A percentile compares a stretch with the other conserved stretches of the same genome.
Conservation (phyloP, 2,329 filamentous ascomycete genomes). For the Chaetoscypha palmicola region DNA sequence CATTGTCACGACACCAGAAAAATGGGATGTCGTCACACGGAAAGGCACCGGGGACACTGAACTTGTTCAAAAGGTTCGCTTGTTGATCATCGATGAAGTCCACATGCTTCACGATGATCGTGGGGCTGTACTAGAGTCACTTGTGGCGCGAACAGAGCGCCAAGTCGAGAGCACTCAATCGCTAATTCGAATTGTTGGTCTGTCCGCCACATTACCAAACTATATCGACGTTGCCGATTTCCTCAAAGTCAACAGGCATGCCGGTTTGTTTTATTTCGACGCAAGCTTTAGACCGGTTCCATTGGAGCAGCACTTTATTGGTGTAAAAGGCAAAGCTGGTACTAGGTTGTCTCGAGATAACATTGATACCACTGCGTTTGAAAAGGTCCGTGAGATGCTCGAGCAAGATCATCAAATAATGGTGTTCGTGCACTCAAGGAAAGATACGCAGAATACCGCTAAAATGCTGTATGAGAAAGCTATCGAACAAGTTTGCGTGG, state of each 20-base stretch:
- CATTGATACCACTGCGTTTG: slow-evolving; percentile 77
- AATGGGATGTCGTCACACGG: slow-evolving; percentile 97
- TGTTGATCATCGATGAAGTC: slow-evolving; percentile 97
- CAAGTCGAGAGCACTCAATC: slow-evolving; percentile 98
- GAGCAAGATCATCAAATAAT: slow-evolving; percentile 91
- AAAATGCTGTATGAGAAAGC: slow-evolving; percentile 83
- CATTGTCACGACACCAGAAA: slow-evolving; percentile 96
- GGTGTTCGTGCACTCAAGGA: slow-evolving; percentile 97
- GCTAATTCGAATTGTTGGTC: slow-evolving; percentile 88
- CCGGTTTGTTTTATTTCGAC: slow-evolving; percentile 95
- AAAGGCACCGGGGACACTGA: slow-evolving; percentile 98
- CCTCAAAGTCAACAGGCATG: slow-evolving; percentile 86
- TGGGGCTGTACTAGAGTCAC: slow-evolving; percentile 88
- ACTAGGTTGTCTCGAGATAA: slow-evolving; percentile 80
- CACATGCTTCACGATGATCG: slow-evolving; percentile 99
- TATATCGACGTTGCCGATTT: slow-evolving; percentile 97
- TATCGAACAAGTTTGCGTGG: slow-evolving; percentile 66
- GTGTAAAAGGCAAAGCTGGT: slow-evolving; percentile 85
- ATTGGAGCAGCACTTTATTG: slow-evolving; percentile 93
- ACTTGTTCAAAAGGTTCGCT: slow-evolving; percentile 89
- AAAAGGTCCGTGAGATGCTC: slow-evolving; percentile 93
- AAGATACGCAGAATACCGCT: slow-evolving; percentile 86
- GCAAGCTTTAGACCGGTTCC: slow-evolving; percentile 92
- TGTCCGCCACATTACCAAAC: slow-evolving; percentile 94
- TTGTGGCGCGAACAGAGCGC: slow-evolving; percentile 89